A percentile compares a stretch with the other conserved stretches of the same genome.
Conservation (phyloP, 1,284 basidiomycete species). For the Trichosporon faecale region DNA sequence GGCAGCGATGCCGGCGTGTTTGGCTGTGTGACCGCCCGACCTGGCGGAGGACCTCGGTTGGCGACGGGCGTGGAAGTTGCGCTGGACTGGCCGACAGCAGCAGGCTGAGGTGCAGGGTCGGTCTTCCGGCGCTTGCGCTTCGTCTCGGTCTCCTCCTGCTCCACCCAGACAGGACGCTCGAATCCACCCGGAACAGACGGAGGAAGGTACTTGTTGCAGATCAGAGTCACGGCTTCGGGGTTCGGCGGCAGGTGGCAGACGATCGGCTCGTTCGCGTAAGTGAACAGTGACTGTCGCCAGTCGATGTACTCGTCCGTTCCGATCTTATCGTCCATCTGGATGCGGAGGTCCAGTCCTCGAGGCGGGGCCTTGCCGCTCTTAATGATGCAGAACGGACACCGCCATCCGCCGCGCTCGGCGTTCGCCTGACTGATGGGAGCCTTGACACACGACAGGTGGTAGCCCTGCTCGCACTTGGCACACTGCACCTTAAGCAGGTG, state of each 20-base stretch:
- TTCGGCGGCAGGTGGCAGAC: conserved; percentile 18
- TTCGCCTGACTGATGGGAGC: conserved; percentile 29
- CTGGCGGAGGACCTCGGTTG: not conserved
- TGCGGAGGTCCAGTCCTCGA: conserved; percentile 35
- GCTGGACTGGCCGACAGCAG: not conserved
- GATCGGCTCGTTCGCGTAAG: conserved; percentile 32
- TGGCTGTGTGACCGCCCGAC: not conserved
- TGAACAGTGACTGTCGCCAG: conserved; percentile 38
- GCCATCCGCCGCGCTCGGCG: conserved; percentile 27
- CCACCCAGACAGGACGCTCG: conserved; percentile 19
- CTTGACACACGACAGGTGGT: conserved; percentile 42
- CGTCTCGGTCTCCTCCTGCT: conserved; percentile 13
- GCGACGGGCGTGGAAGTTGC: not conserved
- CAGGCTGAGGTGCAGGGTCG: not conserved
- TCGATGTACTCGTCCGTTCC: conserved; percentile 44
- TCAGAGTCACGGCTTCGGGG: conserved; percentile 15
- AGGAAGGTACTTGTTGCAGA: conserved; percentile 14
- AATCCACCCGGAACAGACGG: conserved; percentile 22
- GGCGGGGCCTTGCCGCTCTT: conserved; percentile 37
- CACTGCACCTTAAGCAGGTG: conserved; percentile 35
- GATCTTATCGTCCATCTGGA: conserved; percentile 39
- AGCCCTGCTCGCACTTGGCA: conserved; percentile 41
- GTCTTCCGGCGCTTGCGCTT: conserved; percentile 21
- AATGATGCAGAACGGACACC: conserved; percentile 47
- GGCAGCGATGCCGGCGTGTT: not conserved